Conservation (phyloP, 2,329 filamentous ascomycete species). For the Cladosporium cucumerinum region DNA sequence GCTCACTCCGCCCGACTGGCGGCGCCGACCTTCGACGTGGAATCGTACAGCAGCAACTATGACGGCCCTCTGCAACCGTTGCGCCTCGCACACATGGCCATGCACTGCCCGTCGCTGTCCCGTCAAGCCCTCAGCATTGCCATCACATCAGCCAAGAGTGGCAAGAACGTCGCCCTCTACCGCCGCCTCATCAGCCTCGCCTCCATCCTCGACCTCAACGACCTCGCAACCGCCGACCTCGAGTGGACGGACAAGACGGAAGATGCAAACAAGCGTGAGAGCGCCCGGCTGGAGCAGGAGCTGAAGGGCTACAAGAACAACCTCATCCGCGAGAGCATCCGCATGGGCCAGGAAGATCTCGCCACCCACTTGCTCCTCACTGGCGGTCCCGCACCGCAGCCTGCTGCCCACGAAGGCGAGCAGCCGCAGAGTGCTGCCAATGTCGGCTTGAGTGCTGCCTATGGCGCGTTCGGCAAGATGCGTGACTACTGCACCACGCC, state of each 20-base stretch:
- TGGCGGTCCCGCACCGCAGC: slow-evolving; percentile 48
- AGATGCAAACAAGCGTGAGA: slow-evolving; percentile 65
- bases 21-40: slow-evolving; percentile 82
- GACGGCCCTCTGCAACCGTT: slow-evolving; percentile 76
- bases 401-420: background rate
- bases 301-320: slow-evolving; percentile 95
- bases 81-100: slow-evolving; percentile 78
- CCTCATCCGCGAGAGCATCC: slow-evolving; percentile 91
- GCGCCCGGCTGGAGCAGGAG: slow-evolving; percentile 74
- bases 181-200: slow-evolving; percentile 65
- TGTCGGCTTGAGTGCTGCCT: slow-evolving; percentile 62
- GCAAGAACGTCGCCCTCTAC: slow-evolving; percentile 71
- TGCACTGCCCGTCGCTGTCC: slow-evolving; percentile 69
- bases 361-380: slow-evolving; percentile 77
- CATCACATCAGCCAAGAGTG: slow-evolving; percentile 69
- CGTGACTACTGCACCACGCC: slow-evolving; percentile 81
- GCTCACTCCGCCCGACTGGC: slow-evolving; percentile 19
- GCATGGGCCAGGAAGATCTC: slow-evolving; percentile 88
- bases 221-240: slow-evolving; percentile 64
- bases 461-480: slow-evolving; percentile 80
- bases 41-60: slow-evolving; percentile 88
- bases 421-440: slow-evolving; percentile 25
- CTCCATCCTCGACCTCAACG: slow-evolving; percentile 62
- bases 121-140: slow-evolving; percentile 78
- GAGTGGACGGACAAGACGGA: slow-evolving; percentile 72